Conservation (phyloP, 805 yeast genomes). For the Candida argentea region DNA sequence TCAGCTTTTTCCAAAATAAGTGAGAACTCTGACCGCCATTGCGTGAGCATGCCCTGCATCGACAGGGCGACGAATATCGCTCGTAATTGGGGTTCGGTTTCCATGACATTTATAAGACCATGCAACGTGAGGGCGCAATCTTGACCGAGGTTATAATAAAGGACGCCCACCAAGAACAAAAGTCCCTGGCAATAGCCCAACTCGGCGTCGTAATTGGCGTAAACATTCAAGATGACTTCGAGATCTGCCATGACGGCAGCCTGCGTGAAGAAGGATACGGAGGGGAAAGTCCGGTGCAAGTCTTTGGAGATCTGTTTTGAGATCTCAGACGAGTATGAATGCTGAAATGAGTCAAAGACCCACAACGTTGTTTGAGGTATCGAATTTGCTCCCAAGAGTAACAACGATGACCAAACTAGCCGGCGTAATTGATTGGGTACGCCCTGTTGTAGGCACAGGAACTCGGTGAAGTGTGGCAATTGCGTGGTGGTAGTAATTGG, state of each 20-base stretch:
- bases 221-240: slow-evolving; percentile 49
- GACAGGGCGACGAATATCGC: slow-evolving; percentile 40
- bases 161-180: slow-evolving; percentile 51
- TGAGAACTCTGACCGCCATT: slow-evolving; percentile 44
- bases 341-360: slow-evolving; percentile 31
- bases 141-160: slow-evolving; percentile 30
- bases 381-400: slow-evolving; percentile 19
- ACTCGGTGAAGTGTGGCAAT: slow-evolving; percentile 38
- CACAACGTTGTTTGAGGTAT: slow-evolving; percentile 25
- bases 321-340: slow-evolving; percentile 28
- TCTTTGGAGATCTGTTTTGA: slow-evolving; percentile 44
- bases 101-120: slow-evolving; percentile 48
- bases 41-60: slow-evolving; percentile 43
- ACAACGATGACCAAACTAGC: slow-evolving; percentile 34
- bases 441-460: slow-evolving; percentile 33
- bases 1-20: slow-evolving; percentile 30
- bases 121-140: slow-evolving; percentile 36
- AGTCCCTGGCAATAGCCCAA: slow-evolving; percentile 65
- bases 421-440: slow-evolving; percentile 35
- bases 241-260: slow-evolving; percentile 34
- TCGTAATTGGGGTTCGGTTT: slow-evolving; percentile 40
- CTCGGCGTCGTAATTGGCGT: slow-evolving; percentile 52
- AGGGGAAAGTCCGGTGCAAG: slow-evolving; percentile 51
- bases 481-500: slow-evolving; percentile 36
- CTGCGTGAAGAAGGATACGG: slow-evolving; percentile 36